Percentiles rank a stretch among this genome's conserved stretches.
phyloP scores from a whole-genome alignment of 257 asterid genomes.

The Voacanga thouarsii region DNA sequence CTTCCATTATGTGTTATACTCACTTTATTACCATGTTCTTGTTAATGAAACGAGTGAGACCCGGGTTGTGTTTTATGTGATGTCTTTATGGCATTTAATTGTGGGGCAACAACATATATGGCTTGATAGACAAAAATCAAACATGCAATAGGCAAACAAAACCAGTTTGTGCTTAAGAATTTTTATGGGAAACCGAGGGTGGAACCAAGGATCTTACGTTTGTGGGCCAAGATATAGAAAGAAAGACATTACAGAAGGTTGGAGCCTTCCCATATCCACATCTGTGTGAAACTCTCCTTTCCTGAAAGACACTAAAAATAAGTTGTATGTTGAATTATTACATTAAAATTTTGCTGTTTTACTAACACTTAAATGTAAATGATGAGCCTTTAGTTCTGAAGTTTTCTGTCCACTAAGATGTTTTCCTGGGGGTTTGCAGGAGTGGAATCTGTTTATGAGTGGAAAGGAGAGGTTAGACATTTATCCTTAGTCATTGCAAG shows the following conservation, averaged over 20 bases:
- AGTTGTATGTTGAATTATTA: neutral
- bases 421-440: slow-evolving; percentile 45
- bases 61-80: neutral
- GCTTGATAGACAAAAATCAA: neutral
- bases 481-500: neutral
- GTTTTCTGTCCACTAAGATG: neutral
- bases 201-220: too few species aligned
- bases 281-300: neutral
- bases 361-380: neutral
- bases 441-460: slow-evolving; percentile 78
- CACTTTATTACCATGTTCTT: neutral
- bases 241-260: too few species aligned
- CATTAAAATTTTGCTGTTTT: neutral
- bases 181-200: neutral
- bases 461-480: slow-evolving; percentile 83
- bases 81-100: neutral
- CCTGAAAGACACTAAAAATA: neutral
- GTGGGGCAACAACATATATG: neutral
- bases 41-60: neutral
- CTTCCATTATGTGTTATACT: neutral
- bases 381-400: neutral
- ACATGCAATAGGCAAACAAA: neutral
- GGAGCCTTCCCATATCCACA: neutral
- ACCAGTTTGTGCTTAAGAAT: neutral
- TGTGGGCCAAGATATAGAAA: too few species aligned